A percentile compares a stretch with the other conserved stretches of the same genome.
These are phyloP conservation scores for Apiotrichum domesticum DNA, from an alignment of 1,284 basidiomycete species.

Conservation along the genomic window DNA sequence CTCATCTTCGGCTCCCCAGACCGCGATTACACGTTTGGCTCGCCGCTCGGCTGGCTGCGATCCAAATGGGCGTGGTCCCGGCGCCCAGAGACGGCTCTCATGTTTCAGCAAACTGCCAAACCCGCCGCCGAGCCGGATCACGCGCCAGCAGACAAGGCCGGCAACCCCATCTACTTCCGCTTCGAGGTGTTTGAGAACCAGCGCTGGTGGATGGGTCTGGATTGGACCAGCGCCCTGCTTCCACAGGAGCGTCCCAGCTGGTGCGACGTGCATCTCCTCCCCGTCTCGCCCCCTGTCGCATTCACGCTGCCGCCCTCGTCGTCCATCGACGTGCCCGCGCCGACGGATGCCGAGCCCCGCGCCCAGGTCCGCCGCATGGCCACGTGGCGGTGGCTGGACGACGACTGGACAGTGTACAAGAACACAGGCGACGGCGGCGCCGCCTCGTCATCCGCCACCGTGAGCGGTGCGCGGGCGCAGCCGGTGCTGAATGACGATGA, in stretches of 20 bases:
- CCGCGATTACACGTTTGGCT: conserved; percentile 25
- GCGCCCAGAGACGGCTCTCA: conserved; percentile 38
- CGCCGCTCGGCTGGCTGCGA: conserved; percentile 36
- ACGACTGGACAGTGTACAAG: conserved; percentile 65
- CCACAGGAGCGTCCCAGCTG: conserved; percentile 86
- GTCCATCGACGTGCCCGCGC: conserved; percentile 48
- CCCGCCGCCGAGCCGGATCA: conserved; percentile 19
- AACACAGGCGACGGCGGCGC: background rate
- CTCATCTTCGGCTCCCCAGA: conserved; percentile 43
- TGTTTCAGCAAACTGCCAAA: conserved; percentile 10
- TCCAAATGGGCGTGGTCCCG: conserved; percentile 42
- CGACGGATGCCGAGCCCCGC: conserved; percentile 33
- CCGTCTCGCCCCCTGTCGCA: conserved; percentile 51
- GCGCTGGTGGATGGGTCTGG: conserved; percentile 66
- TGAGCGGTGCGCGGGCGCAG: too few species aligned
- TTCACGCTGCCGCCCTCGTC: conserved; percentile 46
- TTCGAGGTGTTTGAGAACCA: conserved; percentile 91
- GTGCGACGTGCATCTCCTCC: conserved; percentile 52
- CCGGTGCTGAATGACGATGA: conserved; percentile 1
- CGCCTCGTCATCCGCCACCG: background rate
- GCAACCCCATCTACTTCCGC: conserved; percentile 59
- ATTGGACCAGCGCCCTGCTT: conserved; percentile 88
- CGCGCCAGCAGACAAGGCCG: conserved; percentile 18
- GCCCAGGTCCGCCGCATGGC: conserved; percentile 60
- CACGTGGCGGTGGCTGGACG: conserved; percentile 77